phyloP scores from a whole-genome alignment of 306 rosid genomes.

The Hylodesmum podocarpum region DNA sequence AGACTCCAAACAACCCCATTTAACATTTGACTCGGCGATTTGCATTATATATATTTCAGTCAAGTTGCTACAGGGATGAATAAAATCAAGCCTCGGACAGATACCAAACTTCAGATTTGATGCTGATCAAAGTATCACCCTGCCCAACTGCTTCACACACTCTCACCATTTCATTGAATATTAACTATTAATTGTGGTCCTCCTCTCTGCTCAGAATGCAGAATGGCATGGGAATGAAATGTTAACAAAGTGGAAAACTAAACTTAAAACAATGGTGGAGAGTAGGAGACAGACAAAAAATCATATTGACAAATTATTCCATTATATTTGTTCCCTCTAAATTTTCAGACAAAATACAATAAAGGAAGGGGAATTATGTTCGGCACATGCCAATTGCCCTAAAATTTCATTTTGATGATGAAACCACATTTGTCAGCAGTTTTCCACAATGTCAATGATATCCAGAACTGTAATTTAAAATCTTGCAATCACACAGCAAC shows the following conservation, averaged over 20 bases:
- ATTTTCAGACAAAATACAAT: neutral
- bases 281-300: neutral
- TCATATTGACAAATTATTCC: neutral
- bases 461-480: neutral
- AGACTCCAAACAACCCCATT: neutral
- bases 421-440: neutral
- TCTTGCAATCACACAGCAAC: neutral
- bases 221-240: neutral
- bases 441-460: neutral
- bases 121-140: neutral
- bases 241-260: no score
- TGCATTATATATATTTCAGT: no score
- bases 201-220: neutral
- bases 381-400: neutral
- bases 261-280: neutral
- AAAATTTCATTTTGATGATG: neutral
- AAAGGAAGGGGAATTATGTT: neutral
- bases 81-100: neutral
- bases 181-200: neutral
- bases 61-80: neutral
- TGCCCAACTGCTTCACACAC: neutral
- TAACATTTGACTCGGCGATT: neutral
- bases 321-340: neutral
- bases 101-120: neutral
- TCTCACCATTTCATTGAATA: neutral